phyloP scores from a whole-genome alignment of 768 basidiomycete genomes.

The Tubosaeta sp. region DNA sequence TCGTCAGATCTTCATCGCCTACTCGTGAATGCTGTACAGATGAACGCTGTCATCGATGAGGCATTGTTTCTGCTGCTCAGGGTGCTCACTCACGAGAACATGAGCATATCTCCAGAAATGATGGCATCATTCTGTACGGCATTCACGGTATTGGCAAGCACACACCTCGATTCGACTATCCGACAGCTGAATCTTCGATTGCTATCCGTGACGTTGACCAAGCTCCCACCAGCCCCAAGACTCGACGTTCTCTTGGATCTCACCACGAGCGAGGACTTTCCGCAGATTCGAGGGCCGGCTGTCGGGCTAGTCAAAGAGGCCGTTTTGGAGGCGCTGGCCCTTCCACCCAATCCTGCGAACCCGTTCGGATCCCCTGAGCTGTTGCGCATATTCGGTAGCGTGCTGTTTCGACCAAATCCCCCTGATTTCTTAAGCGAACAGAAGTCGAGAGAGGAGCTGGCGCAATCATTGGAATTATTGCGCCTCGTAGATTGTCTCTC shows the following conservation, averaged over 20 bases:
- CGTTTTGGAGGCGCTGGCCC: constrained; percentile 47
- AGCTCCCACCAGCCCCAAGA: constrained; percentile 43
- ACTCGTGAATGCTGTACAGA: constrained; percentile 48
- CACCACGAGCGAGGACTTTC: constrained; percentile 44
- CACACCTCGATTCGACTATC: constrained; percentile 52
- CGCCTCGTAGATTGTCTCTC: constrained; percentile 63
- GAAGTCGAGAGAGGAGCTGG: constrained; percentile 42
- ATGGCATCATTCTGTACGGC: constrained; percentile 45
- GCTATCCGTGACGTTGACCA: constrained; percentile 49
- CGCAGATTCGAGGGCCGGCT: constrained; percentile 66
- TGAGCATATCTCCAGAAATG: constrained; percentile 39
- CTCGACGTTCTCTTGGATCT: constrained; percentile 56
- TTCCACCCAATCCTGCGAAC: constrained; percentile 24
- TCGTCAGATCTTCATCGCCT: constrained; percentile 35
- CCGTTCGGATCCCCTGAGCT: constrained; percentile 54
- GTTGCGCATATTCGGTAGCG: constrained; percentile 53
- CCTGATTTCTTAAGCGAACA: constrained; percentile 42
- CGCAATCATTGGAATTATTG: constrained; percentile 53
- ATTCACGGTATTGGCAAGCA: constrained; percentile 55
- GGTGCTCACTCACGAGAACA: constrained; percentile 9
- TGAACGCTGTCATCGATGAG: constrained; percentile 54
- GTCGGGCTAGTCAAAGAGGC: constrained; percentile 69
- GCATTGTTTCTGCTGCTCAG: constrained; percentile 52
- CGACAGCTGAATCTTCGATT: constrained; percentile 62
- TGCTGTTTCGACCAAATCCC: constrained; percentile 56